phyloP scores from a whole-genome alignment of 1,139 yeast genomes.

The Magnusiomyces starmeri region DNA sequence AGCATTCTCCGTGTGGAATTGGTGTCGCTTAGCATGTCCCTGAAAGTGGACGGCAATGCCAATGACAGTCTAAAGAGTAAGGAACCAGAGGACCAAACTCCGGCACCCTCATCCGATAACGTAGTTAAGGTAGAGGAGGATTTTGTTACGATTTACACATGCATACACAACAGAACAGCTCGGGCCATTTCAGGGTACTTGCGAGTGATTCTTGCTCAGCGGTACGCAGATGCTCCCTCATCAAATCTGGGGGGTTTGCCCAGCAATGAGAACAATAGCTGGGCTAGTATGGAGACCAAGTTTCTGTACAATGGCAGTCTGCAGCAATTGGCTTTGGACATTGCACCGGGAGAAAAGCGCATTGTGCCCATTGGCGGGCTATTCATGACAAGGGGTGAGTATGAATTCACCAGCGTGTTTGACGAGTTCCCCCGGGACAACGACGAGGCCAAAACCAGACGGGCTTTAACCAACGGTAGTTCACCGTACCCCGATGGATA shows the following conservation, averaged over 20 bases:
- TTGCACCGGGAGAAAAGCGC: constrained; percentile 41
- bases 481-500: not conserved
- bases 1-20: constrained; percentile 43
- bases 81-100: not conserved
- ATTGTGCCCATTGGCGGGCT: constrained; percentile 48
- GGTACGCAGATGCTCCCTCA: constrained; percentile 19
- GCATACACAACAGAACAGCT: constrained; percentile 41
- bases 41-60: not conserved
- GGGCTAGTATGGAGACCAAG: constrained; percentile 24
- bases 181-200: constrained; percentile 45
- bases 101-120: constrained; percentile 5
- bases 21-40: constrained; percentile 35
- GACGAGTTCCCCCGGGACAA: constrained; percentile 36
- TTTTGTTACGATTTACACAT: constrained; percentile 45
- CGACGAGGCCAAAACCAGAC: not conserved
- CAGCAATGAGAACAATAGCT: constrained; percentile 4
- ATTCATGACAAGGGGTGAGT: constrained; percentile 62
- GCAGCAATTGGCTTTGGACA: constrained; percentile 44
- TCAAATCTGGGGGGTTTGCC: constrained; percentile 17
- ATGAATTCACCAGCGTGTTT: constrained; percentile 69
- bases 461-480: not conserved
- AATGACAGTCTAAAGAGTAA: not conserved
- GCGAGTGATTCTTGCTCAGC: constrained; percentile 56
- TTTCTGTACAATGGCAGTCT: constrained; percentile 52
- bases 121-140: constrained; percentile 31